Evolutionary conservation across 768 basidiomycete genomes (phyloP).

Genomic region (Melanogaster broomeanus): DNA sequence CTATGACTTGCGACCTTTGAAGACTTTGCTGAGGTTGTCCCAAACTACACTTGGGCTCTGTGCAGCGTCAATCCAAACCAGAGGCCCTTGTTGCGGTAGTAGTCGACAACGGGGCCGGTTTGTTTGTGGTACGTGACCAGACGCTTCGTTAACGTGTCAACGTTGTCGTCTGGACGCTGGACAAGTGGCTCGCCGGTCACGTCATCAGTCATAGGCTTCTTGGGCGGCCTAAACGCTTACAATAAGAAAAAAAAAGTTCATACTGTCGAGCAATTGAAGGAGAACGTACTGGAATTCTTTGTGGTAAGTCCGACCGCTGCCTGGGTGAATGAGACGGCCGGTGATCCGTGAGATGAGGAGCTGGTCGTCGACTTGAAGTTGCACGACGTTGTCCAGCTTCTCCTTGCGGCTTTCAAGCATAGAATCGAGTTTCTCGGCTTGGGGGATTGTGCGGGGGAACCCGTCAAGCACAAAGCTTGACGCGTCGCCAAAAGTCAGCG

Average conservation of each 20-base stretch:
- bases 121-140: constrained; percentile 87
- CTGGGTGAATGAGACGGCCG: constrained; percentile 89
- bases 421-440: constrained; percentile 92
- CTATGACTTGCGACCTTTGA: constrained; percentile 40
- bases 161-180: constrained; percentile 97
- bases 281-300: constrained; percentile 84
- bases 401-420: constrained; percentile 87
- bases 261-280: not conserved
- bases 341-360: constrained; percentile 98
- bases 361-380: constrained; percentile 91
- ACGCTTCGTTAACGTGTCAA: constrained; percentile 90
- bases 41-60: constrained; percentile 93
- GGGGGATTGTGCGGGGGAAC: constrained; percentile 97
- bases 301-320: constrained; percentile 92
- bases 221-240: constrained; percentile 74
- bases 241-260: constrained; percentile 13
- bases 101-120: constrained; percentile 94
- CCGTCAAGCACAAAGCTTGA: constrained; percentile 95
- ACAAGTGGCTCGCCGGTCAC: constrained; percentile 93
- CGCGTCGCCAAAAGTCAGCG: not conserved
- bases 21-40: constrained; percentile 73
- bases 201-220: constrained; percentile 94
- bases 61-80: constrained; percentile 94
- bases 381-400: constrained; percentile 88
- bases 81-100: constrained; percentile 90